These are phyloP conservation scores for Gonapodya sp. DNA, from an alignment of 192 early-diverging fungal genomes.

Conservation along the genomic window DNA sequence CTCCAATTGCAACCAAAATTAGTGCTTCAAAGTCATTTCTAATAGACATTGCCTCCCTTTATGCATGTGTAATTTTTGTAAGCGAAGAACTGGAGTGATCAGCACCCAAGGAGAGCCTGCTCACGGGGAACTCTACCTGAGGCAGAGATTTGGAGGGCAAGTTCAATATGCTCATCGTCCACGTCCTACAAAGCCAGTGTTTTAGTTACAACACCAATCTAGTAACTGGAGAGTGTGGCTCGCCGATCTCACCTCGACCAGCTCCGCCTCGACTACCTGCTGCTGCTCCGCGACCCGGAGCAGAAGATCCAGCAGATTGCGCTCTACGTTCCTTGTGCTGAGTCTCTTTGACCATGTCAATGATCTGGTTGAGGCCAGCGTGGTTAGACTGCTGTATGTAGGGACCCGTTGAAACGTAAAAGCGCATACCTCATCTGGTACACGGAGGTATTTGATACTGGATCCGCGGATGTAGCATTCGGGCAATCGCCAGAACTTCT, in stretches of 20 bases:
- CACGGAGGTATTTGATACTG: slow-evolving; percentile 56
- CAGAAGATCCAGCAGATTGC: not conserved
- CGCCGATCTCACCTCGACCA: not conserved
- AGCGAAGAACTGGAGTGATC: no score
- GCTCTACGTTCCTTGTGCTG: slow-evolving; percentile 28
- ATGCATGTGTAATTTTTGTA: no score
- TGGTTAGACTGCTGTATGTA: not conserved
- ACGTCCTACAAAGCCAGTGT: no score
- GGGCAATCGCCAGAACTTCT: slow-evolving; percentile 81
- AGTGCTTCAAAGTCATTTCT: no score
- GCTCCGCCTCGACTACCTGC: not conserved
- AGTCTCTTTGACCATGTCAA: slow-evolving; percentile 87
- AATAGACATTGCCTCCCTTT: no score
- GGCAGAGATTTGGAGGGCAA: no score
- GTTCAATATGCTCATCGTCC: no score
- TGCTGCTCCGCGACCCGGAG: not conserved
- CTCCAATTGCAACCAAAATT: no score
- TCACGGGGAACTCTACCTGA: no score
- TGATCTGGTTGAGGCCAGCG: slow-evolving; percentile 32
- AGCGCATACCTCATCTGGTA: slow-evolving; percentile 68
- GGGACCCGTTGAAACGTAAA: not conserved
- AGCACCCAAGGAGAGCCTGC: no score
- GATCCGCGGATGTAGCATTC: slow-evolving; percentile 92
- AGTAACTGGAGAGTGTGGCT: no score
- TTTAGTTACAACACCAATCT: no score